Evolutionary conservation across 2,329 filamentous ascomycete genomes (phyloP).

Genomic region (Aspergillus felis): DNA sequence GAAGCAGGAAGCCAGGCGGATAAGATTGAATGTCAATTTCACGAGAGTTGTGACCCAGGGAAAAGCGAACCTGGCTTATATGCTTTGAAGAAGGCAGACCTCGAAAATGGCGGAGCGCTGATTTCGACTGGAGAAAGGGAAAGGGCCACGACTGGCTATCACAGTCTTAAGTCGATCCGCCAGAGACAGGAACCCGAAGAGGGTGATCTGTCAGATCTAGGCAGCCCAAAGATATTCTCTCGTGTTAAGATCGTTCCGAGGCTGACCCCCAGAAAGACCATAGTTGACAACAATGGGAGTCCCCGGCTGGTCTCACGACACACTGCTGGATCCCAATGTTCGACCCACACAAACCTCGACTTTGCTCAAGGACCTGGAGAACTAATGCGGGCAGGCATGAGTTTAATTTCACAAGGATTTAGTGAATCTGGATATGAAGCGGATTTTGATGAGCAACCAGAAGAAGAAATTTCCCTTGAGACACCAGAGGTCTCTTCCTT

Average conservation of each 20-base stretch:
- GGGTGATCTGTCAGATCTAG: not conserved
- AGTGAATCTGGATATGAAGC: constrained; percentile 9
- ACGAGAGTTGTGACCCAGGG: not conserved
- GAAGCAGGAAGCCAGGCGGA: not conserved
- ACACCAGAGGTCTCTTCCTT: not conserved
- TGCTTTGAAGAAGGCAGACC: not conserved
- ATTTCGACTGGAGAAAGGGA: not conserved
- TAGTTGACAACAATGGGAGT: constrained; percentile 37
- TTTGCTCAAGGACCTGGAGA: not conserved
- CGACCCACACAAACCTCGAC: not conserved
- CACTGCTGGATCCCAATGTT: not conserved
- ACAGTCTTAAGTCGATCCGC: not conserved
- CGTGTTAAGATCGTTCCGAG: not conserved
- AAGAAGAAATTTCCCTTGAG: not conserved
- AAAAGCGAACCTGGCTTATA: not conserved
- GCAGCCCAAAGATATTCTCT: not conserved
- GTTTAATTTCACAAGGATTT: not conserved
- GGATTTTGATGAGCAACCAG: not conserved
- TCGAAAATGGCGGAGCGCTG: not conserved
- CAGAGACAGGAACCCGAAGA: not conserved
- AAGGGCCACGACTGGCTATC: not conserved
- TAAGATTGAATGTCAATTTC: not conserved
- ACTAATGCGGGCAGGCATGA: not conserved
- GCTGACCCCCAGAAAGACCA: constrained; percentile 12
- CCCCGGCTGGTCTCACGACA: constrained; percentile 21